phyloP scores from a whole-genome alignment of 2,329 filamentous ascomycete genomes.

The Dactylonectria macrodidyma region DNA sequence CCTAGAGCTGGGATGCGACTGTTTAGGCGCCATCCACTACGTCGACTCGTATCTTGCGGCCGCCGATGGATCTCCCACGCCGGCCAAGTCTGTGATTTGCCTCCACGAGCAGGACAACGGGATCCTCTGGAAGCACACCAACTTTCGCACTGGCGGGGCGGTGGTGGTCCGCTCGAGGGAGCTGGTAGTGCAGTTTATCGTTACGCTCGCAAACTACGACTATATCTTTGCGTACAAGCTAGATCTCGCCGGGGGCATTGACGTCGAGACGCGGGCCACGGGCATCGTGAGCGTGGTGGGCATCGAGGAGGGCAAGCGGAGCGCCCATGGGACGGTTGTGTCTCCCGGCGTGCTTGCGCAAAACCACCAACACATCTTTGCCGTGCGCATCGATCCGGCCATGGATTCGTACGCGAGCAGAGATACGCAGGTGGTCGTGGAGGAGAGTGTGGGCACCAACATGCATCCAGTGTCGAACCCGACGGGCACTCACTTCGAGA shows the following conservation, averaged over 20 bases:
- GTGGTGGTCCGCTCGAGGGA: conserved; percentile 73
- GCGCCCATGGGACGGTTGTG: conserved; percentile 73
- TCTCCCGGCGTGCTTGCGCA: conserved; percentile 75
- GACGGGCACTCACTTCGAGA: conserved; percentile 72
- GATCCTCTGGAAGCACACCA: conserved; percentile 80
- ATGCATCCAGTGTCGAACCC: conserved; percentile 70
- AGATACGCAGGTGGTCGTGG: conserved; percentile 64
- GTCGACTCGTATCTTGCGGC: conserved; percentile 71
- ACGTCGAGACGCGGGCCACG: conserved; percentile 75
- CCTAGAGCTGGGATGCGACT: conserved; percentile 78
- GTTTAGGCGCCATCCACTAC: conserved; percentile 76
- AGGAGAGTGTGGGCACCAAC: conserved; percentile 54
- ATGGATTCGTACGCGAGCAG: conserved; percentile 65
- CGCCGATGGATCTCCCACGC: conserved; percentile 66
- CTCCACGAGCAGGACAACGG: conserved; percentile 81
- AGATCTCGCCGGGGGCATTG: conserved; percentile 73
- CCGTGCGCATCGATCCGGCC: conserved; percentile 74
- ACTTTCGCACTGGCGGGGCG: conserved; percentile 75
- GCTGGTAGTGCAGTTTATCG: conserved; percentile 78
- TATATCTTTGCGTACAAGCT: conserved; percentile 70
- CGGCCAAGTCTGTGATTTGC: conserved; percentile 73
- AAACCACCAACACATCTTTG: conserved; percentile 81
- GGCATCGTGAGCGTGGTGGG: conserved; percentile 75
- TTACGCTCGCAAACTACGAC: conserved; percentile 80
- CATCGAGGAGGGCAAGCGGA: conserved; percentile 69